phyloP scores from a whole-genome alignment of 805 yeast species.

The Sugiyamaella americana region DNA sequence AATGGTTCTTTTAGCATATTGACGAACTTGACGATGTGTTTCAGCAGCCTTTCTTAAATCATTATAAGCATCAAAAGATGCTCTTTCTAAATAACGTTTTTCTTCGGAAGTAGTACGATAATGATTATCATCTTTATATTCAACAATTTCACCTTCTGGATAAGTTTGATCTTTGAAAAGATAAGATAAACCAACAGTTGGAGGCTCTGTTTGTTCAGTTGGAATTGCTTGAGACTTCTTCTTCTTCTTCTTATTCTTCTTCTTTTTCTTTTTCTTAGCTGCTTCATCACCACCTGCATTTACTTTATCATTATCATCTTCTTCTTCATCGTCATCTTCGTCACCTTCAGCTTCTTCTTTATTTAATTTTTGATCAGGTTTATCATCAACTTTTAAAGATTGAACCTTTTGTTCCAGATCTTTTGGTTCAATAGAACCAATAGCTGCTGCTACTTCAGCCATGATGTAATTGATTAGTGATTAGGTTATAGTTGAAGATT shows the following conservation, averaged over 20 bases:
- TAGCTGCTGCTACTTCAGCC: no score
- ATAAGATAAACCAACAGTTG: conserved; percentile 56
- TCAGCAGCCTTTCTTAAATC: conserved; percentile 96
- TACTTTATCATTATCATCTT: conserved; percentile 1
- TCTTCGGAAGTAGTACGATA: conserved; percentile 84
- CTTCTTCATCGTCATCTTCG: conserved; percentile 1
- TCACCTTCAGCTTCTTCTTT: not conserved
- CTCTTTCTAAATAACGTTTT: conserved; percentile 66
- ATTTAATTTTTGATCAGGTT: not conserved
- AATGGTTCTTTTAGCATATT: conserved; percentile 63
- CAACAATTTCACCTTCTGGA: conserved; percentile 86
- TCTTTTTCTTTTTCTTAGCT: conserved; percentile 37
- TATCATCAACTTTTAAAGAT: not conserved
- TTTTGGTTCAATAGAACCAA: no score
- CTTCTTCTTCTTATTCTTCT: conserved; percentile 25
- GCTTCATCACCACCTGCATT: conserved; percentile 2
- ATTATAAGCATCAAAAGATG: conserved; percentile 57
- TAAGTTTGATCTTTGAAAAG: conserved; percentile 65
- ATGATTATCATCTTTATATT: conserved; percentile 62
- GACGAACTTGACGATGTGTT: conserved; percentile 86
- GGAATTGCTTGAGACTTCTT: conserved; percentile 29
- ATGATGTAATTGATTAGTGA: no score
- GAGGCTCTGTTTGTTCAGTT: conserved; percentile 40
- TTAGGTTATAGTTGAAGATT: no score
- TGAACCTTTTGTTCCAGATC: not conserved